Evolutionary conservation across 2,329 filamentous ascomycete genomes (phyloP).

Genomic region (Penicillium fuscoglaucum): DNA sequence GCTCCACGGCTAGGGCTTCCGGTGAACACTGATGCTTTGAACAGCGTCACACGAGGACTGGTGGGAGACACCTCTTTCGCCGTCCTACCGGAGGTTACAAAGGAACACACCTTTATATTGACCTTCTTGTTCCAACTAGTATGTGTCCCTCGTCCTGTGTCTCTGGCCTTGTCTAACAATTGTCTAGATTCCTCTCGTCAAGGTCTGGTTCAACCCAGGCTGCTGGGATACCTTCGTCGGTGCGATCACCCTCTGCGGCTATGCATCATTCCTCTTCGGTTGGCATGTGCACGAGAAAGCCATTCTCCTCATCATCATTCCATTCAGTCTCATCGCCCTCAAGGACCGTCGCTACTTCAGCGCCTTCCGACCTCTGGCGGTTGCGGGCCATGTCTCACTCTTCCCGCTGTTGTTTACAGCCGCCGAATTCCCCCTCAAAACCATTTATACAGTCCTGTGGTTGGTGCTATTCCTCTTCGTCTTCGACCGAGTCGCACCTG

Average conservation of each 20-base stretch:
- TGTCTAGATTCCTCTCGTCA: conserved; percentile 68
- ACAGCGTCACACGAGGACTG: conserved; percentile 87
- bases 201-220: conserved; percentile 75
- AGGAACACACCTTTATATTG: conserved; percentile 74
- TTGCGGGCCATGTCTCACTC: conserved; percentile 90
- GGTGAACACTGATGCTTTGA: conserved; percentile 71
- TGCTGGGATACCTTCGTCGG: conserved; percentile 92
- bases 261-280: conserved; percentile 93
- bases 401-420: conserved; percentile 92
- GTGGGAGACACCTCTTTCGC: conserved; percentile 94
- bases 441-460: conserved; percentile 90
- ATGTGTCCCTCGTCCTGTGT: conserved; percentile 23
- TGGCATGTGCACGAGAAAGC: conserved; percentile 99
- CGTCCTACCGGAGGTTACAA: conserved; percentile 81
- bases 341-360: conserved; percentile 86
- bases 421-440: conserved; percentile 92
- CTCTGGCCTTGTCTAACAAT: conserved; percentile 17
- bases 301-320: conserved; percentile 88
- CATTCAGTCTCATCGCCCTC: conserved; percentile 88
- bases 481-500: conserved; percentile 85
- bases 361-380: conserved; percentile 86
- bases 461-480: conserved; percentile 78
- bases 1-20: conserved; percentile 76
- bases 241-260: conserved; percentile 87
- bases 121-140: conserved; percentile 79